Evolutionary conservation across 164 flowering plant genomes (phyloP), one percentile per base, ranked within the genome.

Genomic region (Brasenia schreberi): DNA sequence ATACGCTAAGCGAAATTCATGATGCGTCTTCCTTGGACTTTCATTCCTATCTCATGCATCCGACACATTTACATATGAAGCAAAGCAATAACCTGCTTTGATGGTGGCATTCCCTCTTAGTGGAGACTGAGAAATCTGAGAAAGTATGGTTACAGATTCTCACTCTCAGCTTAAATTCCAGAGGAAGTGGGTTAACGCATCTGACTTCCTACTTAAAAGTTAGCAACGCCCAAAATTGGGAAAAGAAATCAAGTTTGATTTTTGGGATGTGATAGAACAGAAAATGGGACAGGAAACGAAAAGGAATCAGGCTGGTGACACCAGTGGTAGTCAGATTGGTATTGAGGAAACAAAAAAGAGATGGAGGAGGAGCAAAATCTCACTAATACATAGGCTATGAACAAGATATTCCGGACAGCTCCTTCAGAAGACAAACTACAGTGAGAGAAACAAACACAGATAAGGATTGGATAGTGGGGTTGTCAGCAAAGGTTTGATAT

Each of bases 391-490:
- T 49, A n/a, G 63, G 10, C 33, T n/a, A 7, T 61, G 63, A 61
- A 18, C 63, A 23, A 61, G 63, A 61, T 61, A 61, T 61, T 61
- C 63, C 63, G 33, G 63, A 61, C 63, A 61, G 63, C 63, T 61
- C 63, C 63, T 61, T 23, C 63, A 61, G 27, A 61, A 7, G 33
- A 9, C 33, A 61, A 18, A 18, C 12, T 61, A 61, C 23, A 61
- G 56, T 45, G 53, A 61, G 63, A 61, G 3, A 61, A 18, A 61
- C 19, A 61, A 58, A 4, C 63, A 61, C 63, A 61, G 63, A 61
- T 61, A 61, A 61, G 63, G 56, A 49, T 49, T 49, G 56, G 56
- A 49, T 49, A 49, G 56, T 49, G 56, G 56, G 12, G 56, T 9
- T 49, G 56, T 49, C 56, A 49, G 56, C 56, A 14, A 49, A 49